These are phyloP conservation scores for Daedaleopsis nitida DNA, from an alignment of 768 basidiomycete genomes.

Conservation along the genomic window DNA sequence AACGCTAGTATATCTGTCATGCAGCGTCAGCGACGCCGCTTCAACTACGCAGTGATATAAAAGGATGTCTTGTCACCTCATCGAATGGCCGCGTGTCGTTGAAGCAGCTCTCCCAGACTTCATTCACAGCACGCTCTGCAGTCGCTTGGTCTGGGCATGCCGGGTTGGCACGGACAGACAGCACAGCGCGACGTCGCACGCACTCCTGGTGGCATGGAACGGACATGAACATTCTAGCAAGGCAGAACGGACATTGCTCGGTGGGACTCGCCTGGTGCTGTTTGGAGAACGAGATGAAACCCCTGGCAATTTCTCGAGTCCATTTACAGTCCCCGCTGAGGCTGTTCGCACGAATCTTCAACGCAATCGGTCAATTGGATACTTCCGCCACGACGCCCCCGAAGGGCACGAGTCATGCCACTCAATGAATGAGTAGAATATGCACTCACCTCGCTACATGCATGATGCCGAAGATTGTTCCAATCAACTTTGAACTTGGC, in stretches of 20 bases:
- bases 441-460: slow-evolving; percentile 87
- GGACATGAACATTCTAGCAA: not conserved
- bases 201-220: slow-evolving; percentile 60
- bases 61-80: slow-evolving; percentile 56
- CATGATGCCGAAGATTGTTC: slow-evolving; percentile 89
- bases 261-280: slow-evolving; percentile 79
- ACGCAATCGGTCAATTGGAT: not conserved
- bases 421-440: not conserved
- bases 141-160: slow-evolving; percentile 72
- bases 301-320: slow-evolving; percentile 77
- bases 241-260: slow-evolving; percentile 9
- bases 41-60: not conserved
- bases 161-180: slow-evolving; percentile 82
- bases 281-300: slow-evolving; percentile 81
- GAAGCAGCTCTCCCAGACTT: slow-evolving; percentile 97
- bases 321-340: slow-evolving; percentile 92
- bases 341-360: slow-evolving; percentile 92
- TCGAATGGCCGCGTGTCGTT: slow-evolving; percentile 96
- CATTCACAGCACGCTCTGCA: slow-evolving; percentile 90
- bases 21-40: not conserved
- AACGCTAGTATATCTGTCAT: slow-evolving; percentile 18
- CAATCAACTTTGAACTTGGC: slow-evolving; percentile 94
- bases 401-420: not conserved
- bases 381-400: slow-evolving; percentile 6
- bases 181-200: slow-evolving; percentile 82